Percentiles rank a stretch among this genome's conserved stretches.
Conservation (phyloP, 2,329 filamentous ascomycete genomes). For the Cordyceps farinosa region DNA sequence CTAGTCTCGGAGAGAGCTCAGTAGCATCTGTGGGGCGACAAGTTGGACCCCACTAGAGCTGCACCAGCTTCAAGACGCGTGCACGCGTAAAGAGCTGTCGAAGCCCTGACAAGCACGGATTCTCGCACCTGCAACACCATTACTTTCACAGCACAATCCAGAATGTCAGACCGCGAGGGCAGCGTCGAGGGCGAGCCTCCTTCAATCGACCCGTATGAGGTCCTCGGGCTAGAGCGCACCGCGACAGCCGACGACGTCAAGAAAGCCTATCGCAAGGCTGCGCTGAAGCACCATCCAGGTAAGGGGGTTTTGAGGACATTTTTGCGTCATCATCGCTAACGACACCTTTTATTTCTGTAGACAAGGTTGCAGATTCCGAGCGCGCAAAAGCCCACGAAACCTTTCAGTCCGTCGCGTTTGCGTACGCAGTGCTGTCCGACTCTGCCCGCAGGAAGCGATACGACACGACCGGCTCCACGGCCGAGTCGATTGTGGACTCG, state of each 20-base stretch:
- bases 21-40: neutral
- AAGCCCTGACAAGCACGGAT: conserved; percentile 9
- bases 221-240: conserved; percentile 66
- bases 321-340: neutral
- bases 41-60: neutral
- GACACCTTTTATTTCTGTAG: conserved; percentile 39
- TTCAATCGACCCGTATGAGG: conserved; percentile 70
- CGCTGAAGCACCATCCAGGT: conserved; percentile 84
- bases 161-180: conserved; percentile 52
- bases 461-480: conserved; percentile 84
- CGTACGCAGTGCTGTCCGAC: conserved; percentile 89
- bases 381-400: conserved; percentile 71
- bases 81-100: conserved; percentile 18
- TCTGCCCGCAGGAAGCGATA: conserved; percentile 76
- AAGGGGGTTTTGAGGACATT: conserved; percentile 26
- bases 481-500: conserved; percentile 72
- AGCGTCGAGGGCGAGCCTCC: conserved; percentile 57
- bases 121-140: conserved; percentile 7
- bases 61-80: neutral
- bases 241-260: conserved; percentile 81
- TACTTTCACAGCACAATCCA: conserved; percentile 18
- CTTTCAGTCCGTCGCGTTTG: conserved; percentile 90
- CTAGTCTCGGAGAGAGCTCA: neutral
- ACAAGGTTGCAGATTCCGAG: conserved; percentile 69
- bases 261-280: conserved; percentile 84